Evolutionary conservation across 169 alveolate species (phyloP), one percentile per base, ranked within the genome.

Genomic region (Fabrea salina): DNA sequence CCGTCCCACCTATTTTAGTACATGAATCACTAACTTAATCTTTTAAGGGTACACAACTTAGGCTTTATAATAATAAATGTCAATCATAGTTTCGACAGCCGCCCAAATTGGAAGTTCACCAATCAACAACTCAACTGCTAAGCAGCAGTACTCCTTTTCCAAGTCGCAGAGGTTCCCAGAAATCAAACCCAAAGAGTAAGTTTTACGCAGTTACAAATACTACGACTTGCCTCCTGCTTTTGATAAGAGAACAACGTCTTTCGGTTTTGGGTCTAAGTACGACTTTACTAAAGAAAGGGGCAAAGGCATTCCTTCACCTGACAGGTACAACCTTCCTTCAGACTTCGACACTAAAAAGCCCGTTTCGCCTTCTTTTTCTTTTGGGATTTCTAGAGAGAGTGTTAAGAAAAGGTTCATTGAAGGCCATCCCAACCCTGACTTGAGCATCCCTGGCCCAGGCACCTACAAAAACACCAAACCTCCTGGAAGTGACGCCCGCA

Each of bases 241-340:
- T 30, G 87, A 80, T 47, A 70, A 58, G 39, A 67, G 92, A 61
- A 39, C 75, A 74, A 86, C 92, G 40, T 83, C 87, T 22, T 56
- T 87, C 25, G 92, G 92, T 11, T 83, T 80, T 51, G 92, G 92
- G 16, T 76, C 82, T 19, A 83, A 80, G 76, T 80, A 64, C 44
- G 82, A 70, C 54, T 80, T 84, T 77, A 80, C 87, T 32, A 68
- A 67, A 50, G n/a, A 71, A 72, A 56, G 41, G 44, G 27, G 37
- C 13, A 79, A 66, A 51, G 77, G 67, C 82, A 56, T 41, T 64
- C 89, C 89, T 40, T 58, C 72, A 25, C 89, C 89, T 8, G 43
- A 72, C 16, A 27, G 75, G n/a, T 83, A 83, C 54, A 32, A 41
- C 16, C 8, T 70, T 22, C 49, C 39, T 5, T 40, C 80, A 5